Evolutionary conservation across 1,284 basidiomycete species (phyloP), one percentile per base, ranked within the genome.

Genomic region (Cerrena zonata): DNA sequence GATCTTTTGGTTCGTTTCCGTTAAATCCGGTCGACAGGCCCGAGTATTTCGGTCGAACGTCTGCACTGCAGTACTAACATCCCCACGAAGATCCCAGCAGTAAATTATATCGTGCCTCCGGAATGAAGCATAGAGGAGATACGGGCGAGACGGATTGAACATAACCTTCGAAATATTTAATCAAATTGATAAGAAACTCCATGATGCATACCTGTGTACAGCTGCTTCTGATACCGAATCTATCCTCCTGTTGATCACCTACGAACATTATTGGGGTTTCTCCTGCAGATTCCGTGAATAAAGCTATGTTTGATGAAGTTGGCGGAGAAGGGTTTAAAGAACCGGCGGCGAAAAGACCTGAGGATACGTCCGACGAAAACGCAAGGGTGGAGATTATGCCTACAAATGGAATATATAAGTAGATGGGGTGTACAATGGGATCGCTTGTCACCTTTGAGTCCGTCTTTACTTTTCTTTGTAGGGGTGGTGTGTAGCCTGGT

Each of bases 361-460:
- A 75, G 26, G 64, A 57, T 19, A 57, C 54, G n/a, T 75, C 75
- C 0, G 82, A 76, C 22, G 79, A 83, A 63, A 94, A 92, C 0
- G 89, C 80, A 1, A 95, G 68, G 0, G 91, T 72, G 2, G 92
- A 92, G 47, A 95, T 78, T 52, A 95, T 88, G 0, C 92, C 91
- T 93, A 48, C 43, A 53, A n/a, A n/a, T n/a, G n/a, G n/a, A n/a
- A n/a, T n/a, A n/a, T n/a, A n/a, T n/a, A n/a, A n/a, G n/a, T n/a
- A n/a, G n/a, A n/a, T n/a, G n/a, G n/a, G n/a, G n/a, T n/a, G n/a
- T n/a, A n/a, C n/a, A n/a, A n/a, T n/a, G n/a, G n/a, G n/a, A n/a
- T n/a, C n/a, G n/a, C n/a, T n/a, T n/a, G n/a, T n/a, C 56, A 86
- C 92, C 92, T 77, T 91, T 93, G 50, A 94, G 73, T 1, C 91